Percentiles rank a stretch among this genome's conserved stretches.
Evolutionary conservation across 208 protist genomes (phyloP).

Genomic region (Acanthamoeba culbertsoni): DNA sequence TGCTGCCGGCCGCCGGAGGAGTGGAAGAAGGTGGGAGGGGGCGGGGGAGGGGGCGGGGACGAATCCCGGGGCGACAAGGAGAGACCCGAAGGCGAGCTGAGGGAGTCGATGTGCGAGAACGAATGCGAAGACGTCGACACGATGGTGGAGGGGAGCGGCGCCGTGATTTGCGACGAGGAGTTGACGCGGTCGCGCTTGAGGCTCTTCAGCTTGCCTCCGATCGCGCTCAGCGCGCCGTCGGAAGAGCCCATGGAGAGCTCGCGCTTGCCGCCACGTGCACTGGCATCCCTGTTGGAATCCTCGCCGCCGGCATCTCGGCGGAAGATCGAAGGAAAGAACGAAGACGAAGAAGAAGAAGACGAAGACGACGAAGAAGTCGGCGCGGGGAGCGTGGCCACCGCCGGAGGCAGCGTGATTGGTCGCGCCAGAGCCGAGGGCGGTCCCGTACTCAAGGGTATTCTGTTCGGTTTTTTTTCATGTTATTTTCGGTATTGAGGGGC

Average conservation of each 20-base stretch:
- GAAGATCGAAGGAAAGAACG: conserved; percentile 10
- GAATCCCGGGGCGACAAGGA: neutral
- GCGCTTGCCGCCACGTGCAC: neutral
- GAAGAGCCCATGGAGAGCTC: neutral
- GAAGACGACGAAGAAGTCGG: neutral
- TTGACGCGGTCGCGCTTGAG: conserved; percentile 4
- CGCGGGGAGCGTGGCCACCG: neutral
- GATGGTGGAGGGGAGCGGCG: neutral
- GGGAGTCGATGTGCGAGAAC: neutral
- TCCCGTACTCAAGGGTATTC: too few species aligned
- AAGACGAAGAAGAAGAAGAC: neutral
- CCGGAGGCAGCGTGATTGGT: neutral
- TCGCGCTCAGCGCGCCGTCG: neutral
- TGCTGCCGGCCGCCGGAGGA: neutral
- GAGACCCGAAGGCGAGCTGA: neutral
- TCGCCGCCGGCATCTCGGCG: neutral
- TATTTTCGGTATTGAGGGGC: too few species aligned
- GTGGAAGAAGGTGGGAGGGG: neutral
- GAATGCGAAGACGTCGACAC: neutral
- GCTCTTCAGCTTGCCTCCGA: neutral
- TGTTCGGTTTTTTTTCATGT: too few species aligned
- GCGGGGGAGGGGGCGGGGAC: neutral
- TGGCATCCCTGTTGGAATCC: neutral
- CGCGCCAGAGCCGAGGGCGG: neutral
- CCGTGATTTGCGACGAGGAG: neutral